Conservation (phyloP, 768 basidiomycete species). For the Naganishia vaughanmartiniae region DNA sequence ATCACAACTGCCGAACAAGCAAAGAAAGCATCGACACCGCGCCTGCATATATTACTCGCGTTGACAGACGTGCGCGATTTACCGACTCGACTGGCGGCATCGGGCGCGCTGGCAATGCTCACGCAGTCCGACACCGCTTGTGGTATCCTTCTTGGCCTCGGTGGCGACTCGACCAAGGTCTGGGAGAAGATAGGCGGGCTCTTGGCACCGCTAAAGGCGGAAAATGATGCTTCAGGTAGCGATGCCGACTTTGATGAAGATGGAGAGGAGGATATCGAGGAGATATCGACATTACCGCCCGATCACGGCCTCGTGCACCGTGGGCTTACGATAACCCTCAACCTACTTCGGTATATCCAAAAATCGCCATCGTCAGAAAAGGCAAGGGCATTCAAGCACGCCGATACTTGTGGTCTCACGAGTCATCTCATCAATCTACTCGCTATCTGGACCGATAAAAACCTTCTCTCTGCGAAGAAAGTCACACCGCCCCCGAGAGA, state of each 20-base stretch:
- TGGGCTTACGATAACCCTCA: constrained; percentile 70
- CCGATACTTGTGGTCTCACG: constrained; percentile 60
- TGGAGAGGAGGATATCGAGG: constrained; percentile 34
- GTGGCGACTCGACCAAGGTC: constrained; percentile 52
- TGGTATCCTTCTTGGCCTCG: constrained; percentile 60
- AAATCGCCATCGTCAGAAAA: constrained; percentile 39
- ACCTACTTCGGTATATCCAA: constrained; percentile 60
- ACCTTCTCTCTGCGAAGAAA: constrained; percentile 29
- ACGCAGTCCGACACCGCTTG: constrained; percentile 66
- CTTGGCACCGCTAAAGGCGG: constrained; percentile 51
- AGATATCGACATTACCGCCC: constrained; percentile 40
- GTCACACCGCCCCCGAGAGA: constrained; percentile 32
- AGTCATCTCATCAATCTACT: constrained; percentile 54
- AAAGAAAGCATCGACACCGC: constrained; percentile 27
- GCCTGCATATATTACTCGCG: constrained; percentile 77
- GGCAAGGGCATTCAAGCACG: constrained; percentile 53
- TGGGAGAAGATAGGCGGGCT: constrained; percentile 65
- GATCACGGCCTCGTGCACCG: constrained; percentile 69
- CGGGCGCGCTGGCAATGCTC: constrained; percentile 81
- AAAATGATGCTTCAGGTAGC: constrained; percentile 42
- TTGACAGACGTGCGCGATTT: constrained; percentile 82
- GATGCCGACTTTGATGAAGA: constrained; percentile 54
- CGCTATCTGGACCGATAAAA: constrained; percentile 29
- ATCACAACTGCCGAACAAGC: constrained; percentile 38
- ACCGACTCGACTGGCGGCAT: constrained; percentile 81